Base-by-base conservation (phyloP, 2,329 filamentous ascomycete genomes). In the Colletotrichum tamarilloi region DNA sequence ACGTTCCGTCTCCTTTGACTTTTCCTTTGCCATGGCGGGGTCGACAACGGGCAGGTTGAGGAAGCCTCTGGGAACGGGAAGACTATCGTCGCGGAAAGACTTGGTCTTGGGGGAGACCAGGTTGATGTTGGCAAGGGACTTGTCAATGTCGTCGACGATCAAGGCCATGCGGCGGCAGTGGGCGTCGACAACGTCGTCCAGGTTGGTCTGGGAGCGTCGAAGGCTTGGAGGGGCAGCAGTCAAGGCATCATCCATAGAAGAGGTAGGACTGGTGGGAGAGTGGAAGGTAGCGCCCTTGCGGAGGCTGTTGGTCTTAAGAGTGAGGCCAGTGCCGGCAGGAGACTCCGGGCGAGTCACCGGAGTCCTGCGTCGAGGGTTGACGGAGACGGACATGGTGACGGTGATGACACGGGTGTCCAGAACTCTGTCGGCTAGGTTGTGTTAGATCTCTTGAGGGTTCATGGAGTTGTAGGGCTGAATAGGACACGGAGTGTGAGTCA, bases 111-210 rank as follows among this genome's bases (percentile, higher is more conserved):
- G 79, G 79, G 83, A 81, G 79, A 81, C 76, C 76, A 77, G 75
- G 76, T 85, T 84, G 35, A 84, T 81, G 75, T 88, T 84, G 76
- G 88, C 83, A 71, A 92, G 84, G 79, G 88, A 86, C 83, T 89
- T 87, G 80, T 94, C 92, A 77, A 95, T 90, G 77, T 89, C 87
- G 82, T 87, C 89, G 67, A 94, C 84, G 76, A 91, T 90, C 79
- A 93, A 82, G 76, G 90, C 91, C 81, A 92, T 91, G 77, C 92
- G 92, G 79, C 92, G 90, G 79, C 90, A 88, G 78, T 92, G 89
- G 75, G 92, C 90, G 79, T 91, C 91, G 81, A 94, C 88, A 68
- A 93, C 90, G 88, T 93, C 92, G 83, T 94, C 92, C 73, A 94
- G 84, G 76, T 85, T 89, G 65, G 92, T 93, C 77, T 93, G 91